Evolutionary conservation across 2,329 filamentous ascomycete genomes (phyloP).

Genomic region (Coleophoma cylindrospora): DNA sequence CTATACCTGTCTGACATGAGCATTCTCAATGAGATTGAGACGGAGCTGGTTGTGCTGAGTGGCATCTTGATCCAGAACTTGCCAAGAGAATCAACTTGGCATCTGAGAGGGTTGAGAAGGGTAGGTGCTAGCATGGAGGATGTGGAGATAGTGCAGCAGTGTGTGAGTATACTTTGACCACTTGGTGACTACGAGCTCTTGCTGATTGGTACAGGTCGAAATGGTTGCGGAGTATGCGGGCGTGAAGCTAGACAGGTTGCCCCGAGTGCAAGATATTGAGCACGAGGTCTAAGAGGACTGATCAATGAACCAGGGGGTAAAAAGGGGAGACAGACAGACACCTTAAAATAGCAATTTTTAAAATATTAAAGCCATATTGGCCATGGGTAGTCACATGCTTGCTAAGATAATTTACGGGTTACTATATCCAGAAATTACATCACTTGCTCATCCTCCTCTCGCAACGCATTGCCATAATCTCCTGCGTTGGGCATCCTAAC

Average conservation of each 20-base stretch:
- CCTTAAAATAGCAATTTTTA: too few relatives aligned
- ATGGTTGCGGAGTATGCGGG: constrained; percentile 30
- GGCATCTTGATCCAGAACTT: constrained; percentile 56
- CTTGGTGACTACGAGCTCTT: too few relatives aligned
- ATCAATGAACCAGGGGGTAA: too few relatives aligned
- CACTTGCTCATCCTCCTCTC: background rate
- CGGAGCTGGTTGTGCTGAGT: constrained; percentile 46
- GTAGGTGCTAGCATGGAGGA: constrained; percentile 38
- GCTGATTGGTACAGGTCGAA: constrained; percentile 17
- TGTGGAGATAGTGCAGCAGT: constrained; percentile 31
- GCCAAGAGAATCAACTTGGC: constrained; percentile 46
- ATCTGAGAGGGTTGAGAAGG: constrained; percentile 43
- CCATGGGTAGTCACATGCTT: too few relatives aligned
- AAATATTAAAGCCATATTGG: too few relatives aligned
- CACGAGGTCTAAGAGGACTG: constrained; percentile 27
- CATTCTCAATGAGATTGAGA: constrained; percentile 48
- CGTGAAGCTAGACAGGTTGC: constrained; percentile 27
- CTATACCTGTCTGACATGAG: constrained; percentile 51
- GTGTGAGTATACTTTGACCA: constrained; percentile 5
- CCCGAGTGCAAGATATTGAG: constrained; percentile 33
- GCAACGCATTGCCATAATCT: constrained; percentile 61
- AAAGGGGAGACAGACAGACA: too few relatives aligned
- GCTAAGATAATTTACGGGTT: too few relatives aligned
- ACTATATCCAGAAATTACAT: too few relatives aligned
- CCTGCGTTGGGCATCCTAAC: constrained; percentile 67